Base-by-base conservation (phyloP, 129 eudicot genomes). In the Solidago caesia region DNA sequence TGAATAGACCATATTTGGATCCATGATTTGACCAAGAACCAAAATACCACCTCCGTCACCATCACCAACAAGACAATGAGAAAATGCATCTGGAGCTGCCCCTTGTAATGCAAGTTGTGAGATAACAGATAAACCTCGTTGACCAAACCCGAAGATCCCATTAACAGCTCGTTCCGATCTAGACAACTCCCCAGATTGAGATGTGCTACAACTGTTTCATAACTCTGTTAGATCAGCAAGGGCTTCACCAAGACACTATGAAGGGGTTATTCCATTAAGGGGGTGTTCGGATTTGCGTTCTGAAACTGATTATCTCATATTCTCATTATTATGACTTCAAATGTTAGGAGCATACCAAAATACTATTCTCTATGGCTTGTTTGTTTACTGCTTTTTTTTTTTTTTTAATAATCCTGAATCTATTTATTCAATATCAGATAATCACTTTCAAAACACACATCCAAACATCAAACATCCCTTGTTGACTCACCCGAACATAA, bases 141-240 rank as follows among this genome's bases (percentile, higher is more conserved):
- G 99, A 57, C 99, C 99, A 72, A 95, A 89, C n/a, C 99, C 99
- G 59, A 95, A 89, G n/a, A 95, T 95, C 64, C 99, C 97, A 80
- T 95, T 91, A 75, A 89, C 96, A 15, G 99, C 97, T 86, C 97
- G 79, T 45, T 95, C 97, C 0, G 97, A 58, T 64, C 56, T 82
- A 5, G 92, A 84, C 68, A 95, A 79, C 77, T 91, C 97, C 58
- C 99, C 97, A 14, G 96, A 72, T 79, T 83, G 90, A 47, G 85
- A 69, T 70, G 92, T 87, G 86, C 97, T 89, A 82, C 99, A 95
- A 70, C 99, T 95, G 99, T 79, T 68, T 42, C 75, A 83, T 53
- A 80, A 73, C 60, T 71, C 57, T 39, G 77, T 60, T 70, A 82
- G 45, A 16, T 70, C 77, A 80, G 63, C 26, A 47, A 67, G 63